A percentile compares a stretch with the other conserved stretches of the same genome.
phyloP scores from a whole-genome alignment of 2,329 filamentous ascomycete species.

The Botrytis paeoniae region DNA sequence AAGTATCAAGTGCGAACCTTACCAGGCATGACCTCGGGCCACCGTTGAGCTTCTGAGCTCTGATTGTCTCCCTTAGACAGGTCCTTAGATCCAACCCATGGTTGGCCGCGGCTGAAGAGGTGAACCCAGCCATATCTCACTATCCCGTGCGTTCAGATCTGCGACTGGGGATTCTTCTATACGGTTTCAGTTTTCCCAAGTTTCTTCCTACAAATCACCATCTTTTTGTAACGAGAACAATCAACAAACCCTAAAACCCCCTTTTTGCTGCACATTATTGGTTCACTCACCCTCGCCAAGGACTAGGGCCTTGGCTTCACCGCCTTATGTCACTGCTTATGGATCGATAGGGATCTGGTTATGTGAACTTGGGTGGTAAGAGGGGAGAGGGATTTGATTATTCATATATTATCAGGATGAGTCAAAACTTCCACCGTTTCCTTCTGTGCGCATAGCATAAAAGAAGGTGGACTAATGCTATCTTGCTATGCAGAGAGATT shows the following conservation, averaged over 20 bases:
- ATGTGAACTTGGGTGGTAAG: background rate
- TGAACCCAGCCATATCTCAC: background rate
- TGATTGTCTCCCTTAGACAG: background rate
- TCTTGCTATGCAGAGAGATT: background rate
- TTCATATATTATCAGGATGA: background rate
- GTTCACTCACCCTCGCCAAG: background rate
- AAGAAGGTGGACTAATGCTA: background rate
- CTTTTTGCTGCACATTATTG: background rate
- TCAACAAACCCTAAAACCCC: constrained; percentile 6
- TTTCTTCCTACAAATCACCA: background rate
- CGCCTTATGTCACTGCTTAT: background rate
- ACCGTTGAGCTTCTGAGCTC: constrained; percentile 7
- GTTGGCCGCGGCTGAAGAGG: background rate
- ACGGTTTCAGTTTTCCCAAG: constrained; percentile 1
- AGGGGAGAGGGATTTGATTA: constrained; percentile 8
- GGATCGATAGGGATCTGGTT: background rate
- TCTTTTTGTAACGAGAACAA: background rate
- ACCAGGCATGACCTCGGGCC: constrained; percentile 1
- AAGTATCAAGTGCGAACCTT: background rate
- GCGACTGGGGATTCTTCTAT: background rate
- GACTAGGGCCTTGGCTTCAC: constrained; percentile 1
- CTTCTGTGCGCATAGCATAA: background rate
- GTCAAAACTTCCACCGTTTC: background rate
- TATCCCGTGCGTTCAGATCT: constrained; percentile 3
- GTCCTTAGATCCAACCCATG: background rate